A percentile compares a stretch with the other conserved stretches of the same genome.
These are phyloP conservation scores for Vanilla planifolia DNA, from an alignment of 106 monocot species.

Conservation along the genomic window DNA sequence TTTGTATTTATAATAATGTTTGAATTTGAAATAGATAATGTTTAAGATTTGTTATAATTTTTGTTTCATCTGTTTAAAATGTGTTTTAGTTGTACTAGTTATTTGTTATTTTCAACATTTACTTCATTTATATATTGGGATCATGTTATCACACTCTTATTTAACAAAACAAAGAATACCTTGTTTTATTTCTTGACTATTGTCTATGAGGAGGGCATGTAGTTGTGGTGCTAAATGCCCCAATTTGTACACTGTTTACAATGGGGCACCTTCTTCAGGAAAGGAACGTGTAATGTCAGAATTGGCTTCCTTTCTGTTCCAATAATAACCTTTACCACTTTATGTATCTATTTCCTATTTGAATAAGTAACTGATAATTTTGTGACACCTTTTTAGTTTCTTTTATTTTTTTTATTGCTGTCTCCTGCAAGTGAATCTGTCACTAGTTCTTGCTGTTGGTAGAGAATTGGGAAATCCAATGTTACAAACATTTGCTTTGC, in stretches of 20 bases:
- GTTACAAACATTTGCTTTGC: no score
- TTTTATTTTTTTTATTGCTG: neutral
- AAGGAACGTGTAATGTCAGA: no score
- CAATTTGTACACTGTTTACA: no score
- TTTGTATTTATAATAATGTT: neutral
- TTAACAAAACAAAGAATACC: no score
- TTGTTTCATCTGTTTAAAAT: neutral
- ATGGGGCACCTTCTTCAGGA: no score
- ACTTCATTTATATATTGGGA: no score
- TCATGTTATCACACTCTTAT: no score
- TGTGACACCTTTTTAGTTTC: neutral
- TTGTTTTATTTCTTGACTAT: no score
- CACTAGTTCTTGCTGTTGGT: neutral
- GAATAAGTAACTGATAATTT: neutral
- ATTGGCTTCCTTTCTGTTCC: neutral
- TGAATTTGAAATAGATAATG: neutral
- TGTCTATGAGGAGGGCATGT: neutral
- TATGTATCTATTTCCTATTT: neutral
- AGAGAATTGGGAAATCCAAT: neutral
- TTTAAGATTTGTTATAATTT: neutral
- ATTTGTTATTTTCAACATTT: slow-evolving; percentile 5
- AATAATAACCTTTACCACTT: neutral
- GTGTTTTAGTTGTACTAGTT: neutral
- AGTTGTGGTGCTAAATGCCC: neutral
- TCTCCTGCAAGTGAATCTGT: neutral